These are phyloP conservation scores for Aristolochia contorta DNA, from an alignment of 164 flowering plant genomes.

Conservation along the genomic window DNA sequence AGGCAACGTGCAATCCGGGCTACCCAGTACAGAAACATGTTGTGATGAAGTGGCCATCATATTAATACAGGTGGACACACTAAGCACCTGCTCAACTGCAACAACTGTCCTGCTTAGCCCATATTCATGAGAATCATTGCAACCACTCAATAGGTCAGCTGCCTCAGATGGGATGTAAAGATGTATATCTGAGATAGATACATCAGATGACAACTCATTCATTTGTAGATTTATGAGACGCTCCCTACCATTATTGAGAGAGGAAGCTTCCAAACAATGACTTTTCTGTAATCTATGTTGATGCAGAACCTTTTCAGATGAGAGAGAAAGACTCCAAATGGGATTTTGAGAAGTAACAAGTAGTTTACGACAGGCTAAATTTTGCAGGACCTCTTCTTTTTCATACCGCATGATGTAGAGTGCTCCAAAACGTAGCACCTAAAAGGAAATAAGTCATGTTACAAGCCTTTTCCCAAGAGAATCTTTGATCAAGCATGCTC, in stretches of 20 bases:
- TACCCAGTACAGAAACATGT: constrained; percentile 16
- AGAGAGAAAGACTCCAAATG: constrained; percentile 47
- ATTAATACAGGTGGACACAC: constrained; percentile 12
- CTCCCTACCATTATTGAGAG: constrained; percentile 11
- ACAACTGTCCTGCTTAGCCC: constrained; percentile 10
- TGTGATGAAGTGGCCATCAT: constrained; percentile 6
- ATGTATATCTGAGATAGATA: constrained; percentile 31
- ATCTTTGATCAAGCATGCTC: neutral
- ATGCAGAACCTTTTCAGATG: constrained; percentile 21
- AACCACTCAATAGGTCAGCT: constrained; percentile 16
- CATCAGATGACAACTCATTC: constrained; percentile 18
- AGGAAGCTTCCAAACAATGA: constrained; percentile 6
- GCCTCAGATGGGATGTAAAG: constrained; percentile 34
- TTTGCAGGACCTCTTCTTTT: constrained; percentile 19
- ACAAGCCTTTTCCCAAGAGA: neutral
- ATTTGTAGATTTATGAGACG: constrained; percentile 8
- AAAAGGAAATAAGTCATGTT: constrained; percentile 12
- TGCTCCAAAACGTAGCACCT: constrained; percentile 54
- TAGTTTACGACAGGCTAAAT: constrained; percentile 19
- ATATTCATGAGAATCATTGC: constrained; percentile 14
- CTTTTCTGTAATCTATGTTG: constrained; percentile 13
- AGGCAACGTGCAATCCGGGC: constrained; percentile 27
- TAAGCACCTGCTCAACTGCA: constrained; percentile 10
- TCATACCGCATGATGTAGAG: constrained; percentile 45
- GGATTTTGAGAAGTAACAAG: constrained; percentile 26